Base-by-base conservation (phyloP, 2,329 filamentous ascomycete genomes). In the Paraphoma chrysanthemicola region DNA sequence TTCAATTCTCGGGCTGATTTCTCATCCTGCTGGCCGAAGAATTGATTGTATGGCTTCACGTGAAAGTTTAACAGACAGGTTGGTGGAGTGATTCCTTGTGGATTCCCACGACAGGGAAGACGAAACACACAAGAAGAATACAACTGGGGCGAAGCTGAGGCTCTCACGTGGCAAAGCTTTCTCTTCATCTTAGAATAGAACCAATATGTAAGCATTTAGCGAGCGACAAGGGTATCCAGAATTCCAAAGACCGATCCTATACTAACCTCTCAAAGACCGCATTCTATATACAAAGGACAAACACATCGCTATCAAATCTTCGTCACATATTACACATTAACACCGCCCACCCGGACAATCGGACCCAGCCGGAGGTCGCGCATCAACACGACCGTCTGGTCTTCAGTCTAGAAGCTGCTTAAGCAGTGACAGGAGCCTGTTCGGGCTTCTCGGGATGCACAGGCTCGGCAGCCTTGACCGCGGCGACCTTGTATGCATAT, bases 381-480 rank as follows among this genome's bases (percentile, higher is more conserved):
- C 39, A 17, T 17, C 12, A 42, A 42, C 39, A 42, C 39, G 16
- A 17, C 39, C 39, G 16, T 17, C 39, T 42, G 16, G 39, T 16
- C 39, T 42, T 42, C 10, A 42, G n/a, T 9, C n/a, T 9, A 44
- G 16, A 12, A 30, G 11, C n/a, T 18, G 10, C 29, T 54, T 30
- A 49, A 38, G 38, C 45, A 29, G 51, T 38, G 33, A 44, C 31
- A 44, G 45, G 33, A n/a, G 45, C 28, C 28, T 45, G 45, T 42
- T n/a, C 44, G 6, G 44, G 51, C 56, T 61, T 60, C 41, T 62
- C 58, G 7, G 54, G 49, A 23, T 56, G 50, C 8, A 56, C 53
- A 16, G 51, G 53, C 31, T 42, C 49, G 28, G 50, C 44, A 14
- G 50, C 48, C 6, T 39, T 18, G 16, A 56, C 52, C 29, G 53